Evolutionary conservation across 2,329 filamentous ascomycete genomes (phyloP), one percentile per base, ranked within the genome.

Genomic region (Phyllosticta citrichinensis): DNA sequence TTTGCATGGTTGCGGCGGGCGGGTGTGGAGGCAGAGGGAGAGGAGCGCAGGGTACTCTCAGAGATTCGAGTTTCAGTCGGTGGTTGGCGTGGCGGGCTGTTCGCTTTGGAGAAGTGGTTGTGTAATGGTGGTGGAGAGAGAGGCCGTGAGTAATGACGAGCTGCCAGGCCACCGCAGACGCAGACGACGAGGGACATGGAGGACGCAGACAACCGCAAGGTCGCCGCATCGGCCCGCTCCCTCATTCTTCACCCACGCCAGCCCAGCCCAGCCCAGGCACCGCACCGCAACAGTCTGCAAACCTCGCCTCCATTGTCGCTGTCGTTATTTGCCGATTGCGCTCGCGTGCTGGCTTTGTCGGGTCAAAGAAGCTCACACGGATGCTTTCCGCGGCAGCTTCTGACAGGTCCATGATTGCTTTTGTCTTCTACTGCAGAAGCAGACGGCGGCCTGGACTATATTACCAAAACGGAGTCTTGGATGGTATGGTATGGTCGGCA

Each of bases 1-100:
- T 70, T 62, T 70, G 68, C 68, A 69, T 69, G 47, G 24, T 66
- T 17, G 53, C 27, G 20, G 20, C 17, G 47, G 27, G 19, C 25
- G 20, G 4, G 24, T 14, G 24, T 30, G 24, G 25, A n/a, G 40
- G 6, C 19, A 12, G 53, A 20, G n/a, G 22, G 2, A n/a, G 25
- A 47, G 40, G 40, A 6, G 40, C 14, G 27, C 27, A 30, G 27
- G 22, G 52, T 50, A 27, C 2, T 22, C 51, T 35, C 24, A 10
- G 40, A 3, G 33, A 12, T 6, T 14, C 4, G 53, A 52, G 10
- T 8, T 12, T 12, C 25, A 14, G 24, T n/a, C 10, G 35, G 30
- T 27, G 12, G 51, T 35, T 47, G 57, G 51, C 14, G 20, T n/a
- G 52, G 30, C 19, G 51, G 56, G 57, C 30, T n/a, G 52, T 27